Evolutionary conservation across 805 yeast species (phyloP), one percentile per base, ranked within the genome.

Genomic region (Wickerhamomyces hampshirensis): DNA sequence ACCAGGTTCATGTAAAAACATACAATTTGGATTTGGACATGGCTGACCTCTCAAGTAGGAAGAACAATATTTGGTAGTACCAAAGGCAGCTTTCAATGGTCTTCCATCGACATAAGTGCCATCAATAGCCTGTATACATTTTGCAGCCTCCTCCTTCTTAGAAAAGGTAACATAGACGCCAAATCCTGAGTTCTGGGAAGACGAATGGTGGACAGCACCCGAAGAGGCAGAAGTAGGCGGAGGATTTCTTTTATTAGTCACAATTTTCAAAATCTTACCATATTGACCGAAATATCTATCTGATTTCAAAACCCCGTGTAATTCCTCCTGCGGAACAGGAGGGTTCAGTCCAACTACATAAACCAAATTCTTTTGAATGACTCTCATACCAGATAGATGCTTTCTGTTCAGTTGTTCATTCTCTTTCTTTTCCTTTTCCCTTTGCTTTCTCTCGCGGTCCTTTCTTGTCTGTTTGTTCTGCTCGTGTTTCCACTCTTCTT

Each of bases 1-100:
- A 40, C 99, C 98, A 6, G 98, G 98, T 62, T 93, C 98, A 60
- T 93, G 99, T 53, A 93, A 71, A 55, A 93, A 93, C 98, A 93
- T 93, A 71, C 99, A 93, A 56, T 88, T 87, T 44, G 98, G 98
- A 62, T 93, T 93, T 41, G 96, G 98, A 65, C 99, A 93, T 8
- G 93, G 82, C 58, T 86, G 94, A 26, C 96, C 97, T 49, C 97
- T 74, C 46, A 93, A 66, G 57, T 93, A 93, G 4, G 95, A 83
- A n/a, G 96, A 86, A 60, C 99, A 93, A 66, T 93, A 93, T 62
- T 93, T 93, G 10, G 99, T 93, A 5, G 98, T 93, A 57, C 99
- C 99, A 60, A 89, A 95, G 0, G 98, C 97, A 12, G 98, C 98
- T 43, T 91, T 73, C 44, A 93, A 70, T 23, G 83, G 71, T 53